A percentile compares a stretch with the other conserved stretches of the same genome.
Conservation (phyloP, 768 basidiomycete species). For the Ramaria rubella region DNA sequence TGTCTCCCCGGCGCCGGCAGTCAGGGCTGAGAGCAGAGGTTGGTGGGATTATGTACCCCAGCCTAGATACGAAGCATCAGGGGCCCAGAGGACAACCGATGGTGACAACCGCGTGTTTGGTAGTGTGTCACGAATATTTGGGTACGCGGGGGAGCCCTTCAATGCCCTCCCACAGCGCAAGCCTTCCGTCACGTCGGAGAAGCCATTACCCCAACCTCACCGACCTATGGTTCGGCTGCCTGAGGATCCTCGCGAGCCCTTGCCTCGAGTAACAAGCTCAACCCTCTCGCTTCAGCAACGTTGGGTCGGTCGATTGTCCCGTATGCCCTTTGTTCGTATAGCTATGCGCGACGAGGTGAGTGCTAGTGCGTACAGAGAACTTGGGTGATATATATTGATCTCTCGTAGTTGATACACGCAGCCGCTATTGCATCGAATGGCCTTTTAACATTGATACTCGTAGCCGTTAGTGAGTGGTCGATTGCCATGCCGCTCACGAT, state of each 20-base stretch:
- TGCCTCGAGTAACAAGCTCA: neutral
- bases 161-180: neutral
- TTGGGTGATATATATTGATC: neutral
- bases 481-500: neutral
- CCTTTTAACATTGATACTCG: neutral
- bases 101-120: neutral
- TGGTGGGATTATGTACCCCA: neutral
- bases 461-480: neutral
- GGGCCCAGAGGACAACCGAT: neutral
- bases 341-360: constrained; percentile 3
- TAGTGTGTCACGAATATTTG: neutral
- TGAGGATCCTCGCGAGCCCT: neutral
- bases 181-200: neutral
- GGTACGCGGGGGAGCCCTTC: neutral
- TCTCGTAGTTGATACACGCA: neutral
- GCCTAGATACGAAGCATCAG: neutral
- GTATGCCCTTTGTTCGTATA: neutral
- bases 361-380: neutral
- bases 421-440: neutral
- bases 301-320: constrained; percentile 10
- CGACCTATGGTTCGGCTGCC: neutral
- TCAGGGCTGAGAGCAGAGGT: neutral
- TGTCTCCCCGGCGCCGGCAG: neutral
- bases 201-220: neutral
- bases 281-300: constrained; percentile 12